Evolutionary conservation across 345 rosid genomes (phyloP).

Genomic region (Ceriops zippeliana): DNA sequence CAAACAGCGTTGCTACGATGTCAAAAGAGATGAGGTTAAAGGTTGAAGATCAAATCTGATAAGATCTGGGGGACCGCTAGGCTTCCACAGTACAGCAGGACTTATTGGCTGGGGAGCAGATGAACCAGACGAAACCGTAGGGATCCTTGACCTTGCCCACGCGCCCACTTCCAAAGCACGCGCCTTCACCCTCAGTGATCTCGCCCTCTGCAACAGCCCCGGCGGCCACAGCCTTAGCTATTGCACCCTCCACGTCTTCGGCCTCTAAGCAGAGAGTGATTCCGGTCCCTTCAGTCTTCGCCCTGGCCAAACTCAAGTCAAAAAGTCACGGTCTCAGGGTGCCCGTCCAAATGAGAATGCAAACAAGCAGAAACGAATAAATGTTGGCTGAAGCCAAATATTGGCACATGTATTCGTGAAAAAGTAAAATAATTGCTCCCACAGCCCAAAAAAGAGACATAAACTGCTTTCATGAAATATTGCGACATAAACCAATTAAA

Average conservation of each 20-base stretch:
- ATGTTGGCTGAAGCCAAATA: neutral
- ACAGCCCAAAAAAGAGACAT: no score
- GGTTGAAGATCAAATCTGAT: constrained; percentile 4
- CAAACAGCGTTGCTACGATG: neutral
- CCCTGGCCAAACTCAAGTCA: constrained; percentile 10
- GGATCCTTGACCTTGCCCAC: constrained; percentile 77
- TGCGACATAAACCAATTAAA: no score
- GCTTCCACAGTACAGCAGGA: constrained; percentile 38
- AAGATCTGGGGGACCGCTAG: constrained; percentile 7
- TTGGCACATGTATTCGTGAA: neutral
- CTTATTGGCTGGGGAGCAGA: constrained; percentile 46
- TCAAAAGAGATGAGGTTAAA: neutral
- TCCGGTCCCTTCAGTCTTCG: constrained; percentile 27
- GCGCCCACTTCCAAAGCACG: constrained; percentile 42
- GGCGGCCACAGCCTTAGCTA: constrained; percentile 59
- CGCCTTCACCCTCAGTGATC: constrained; percentile 36
- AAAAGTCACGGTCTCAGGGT: neutral
- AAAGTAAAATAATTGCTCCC: no score
- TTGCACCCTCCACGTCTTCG: constrained; percentile 57
- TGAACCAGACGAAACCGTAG: constrained; percentile 66
- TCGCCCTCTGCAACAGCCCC: constrained; percentile 64
- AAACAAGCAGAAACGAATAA: neutral
- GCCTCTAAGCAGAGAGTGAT: constrained; percentile 53
- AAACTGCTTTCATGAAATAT: no score
- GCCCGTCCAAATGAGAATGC: neutral